A percentile compares a stretch with the other conserved stretches of the same genome.
phyloP scores from a whole-genome alignment of 352 stramenopile species.

The Phytopythium chamaehyphon region DNA sequence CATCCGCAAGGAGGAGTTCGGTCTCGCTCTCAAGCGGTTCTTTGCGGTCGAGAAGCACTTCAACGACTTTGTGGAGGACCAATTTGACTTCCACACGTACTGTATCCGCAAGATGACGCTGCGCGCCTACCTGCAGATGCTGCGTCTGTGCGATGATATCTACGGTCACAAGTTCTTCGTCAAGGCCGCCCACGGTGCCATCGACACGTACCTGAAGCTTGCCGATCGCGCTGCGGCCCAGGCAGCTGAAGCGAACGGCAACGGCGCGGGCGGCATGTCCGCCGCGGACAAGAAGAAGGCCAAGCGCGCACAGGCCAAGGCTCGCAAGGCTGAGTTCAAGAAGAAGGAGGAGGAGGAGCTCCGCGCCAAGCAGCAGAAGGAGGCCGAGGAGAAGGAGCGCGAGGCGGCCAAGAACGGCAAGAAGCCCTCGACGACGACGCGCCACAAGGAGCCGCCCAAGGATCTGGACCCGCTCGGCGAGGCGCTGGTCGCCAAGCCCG shows the following conservation, averaged over 20 bases:
- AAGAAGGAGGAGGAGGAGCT: conserved; percentile 73
- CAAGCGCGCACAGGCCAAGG: conserved; percentile 85
- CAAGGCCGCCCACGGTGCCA: conserved; percentile 83
- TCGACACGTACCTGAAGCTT: conserved; percentile 88
- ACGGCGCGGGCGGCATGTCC: conserved; percentile 74
- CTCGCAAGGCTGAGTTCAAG: conserved; percentile 88
- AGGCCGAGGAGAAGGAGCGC: conserved; percentile 67
- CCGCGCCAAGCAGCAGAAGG: conserved; percentile 73
- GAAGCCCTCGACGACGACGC: conserved; percentile 32
- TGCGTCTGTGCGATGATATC: conserved; percentile 92
- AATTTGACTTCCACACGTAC: conserved; percentile 99
- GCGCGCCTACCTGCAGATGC: conserved; percentile 92
- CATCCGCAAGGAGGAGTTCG: conserved; percentile 59
- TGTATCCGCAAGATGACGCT: conserved; percentile 98
- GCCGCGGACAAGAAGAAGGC: conserved; percentile 93
- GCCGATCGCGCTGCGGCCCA: conserved; percentile 56
- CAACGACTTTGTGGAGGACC: conserved; percentile 96
- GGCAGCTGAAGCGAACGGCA: conserved; percentile 39
- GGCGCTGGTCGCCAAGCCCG: conserved; percentile 58
- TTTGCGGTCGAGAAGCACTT: conserved; percentile 96
- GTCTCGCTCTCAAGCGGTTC: conserved; percentile 94
- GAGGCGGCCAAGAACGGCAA: conserved; percentile 66
- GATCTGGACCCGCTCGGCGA: conserved; percentile 73
- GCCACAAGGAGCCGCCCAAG: conserved; percentile 44
- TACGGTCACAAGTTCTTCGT: conserved; percentile 90